Percentiles rank a stretch among this genome's conserved stretches.
phyloP scores from a whole-genome alignment of 2,329 filamentous ascomycete genomes.

The Stemphylium vesicarium region DNA sequence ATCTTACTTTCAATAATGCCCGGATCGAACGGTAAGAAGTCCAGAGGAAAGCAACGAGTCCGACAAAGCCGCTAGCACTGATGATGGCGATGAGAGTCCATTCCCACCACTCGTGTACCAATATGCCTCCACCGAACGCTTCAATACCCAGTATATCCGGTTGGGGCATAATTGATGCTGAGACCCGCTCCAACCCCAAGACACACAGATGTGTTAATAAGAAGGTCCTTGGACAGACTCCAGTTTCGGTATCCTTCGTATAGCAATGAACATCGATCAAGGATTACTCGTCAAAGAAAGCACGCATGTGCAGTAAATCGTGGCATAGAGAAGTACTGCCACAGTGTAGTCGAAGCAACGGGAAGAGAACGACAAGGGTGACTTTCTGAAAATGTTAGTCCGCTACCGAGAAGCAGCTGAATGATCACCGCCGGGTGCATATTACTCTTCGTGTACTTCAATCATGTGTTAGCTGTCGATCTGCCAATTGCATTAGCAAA shows the following conservation, averaged over 20 bases:
- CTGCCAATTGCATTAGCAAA: slow-evolving; percentile 32
- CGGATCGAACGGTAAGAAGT: slow-evolving; percentile 28
- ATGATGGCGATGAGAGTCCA: slow-evolving; percentile 43
- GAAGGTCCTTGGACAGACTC: neutral
- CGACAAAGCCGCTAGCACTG: slow-evolving; percentile 35
- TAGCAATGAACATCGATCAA: neutral
- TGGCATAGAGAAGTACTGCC: slow-evolving; percentile 27
- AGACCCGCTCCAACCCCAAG: neutral
- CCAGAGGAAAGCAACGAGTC: slow-evolving; percentile 37
- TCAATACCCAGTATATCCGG: slow-evolving; percentile 37
- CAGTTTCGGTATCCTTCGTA: neutral
- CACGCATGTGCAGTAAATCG: slow-evolving; percentile 4
- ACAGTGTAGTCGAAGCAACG: slow-evolving; percentile 12
- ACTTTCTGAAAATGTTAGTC: slow-evolving; percentile 18
- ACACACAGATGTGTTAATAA: neutral
- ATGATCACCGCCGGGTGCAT: slow-evolving; percentile 23
- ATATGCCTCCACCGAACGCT: slow-evolving; percentile 34
- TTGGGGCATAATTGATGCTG: slow-evolving; percentile 6
- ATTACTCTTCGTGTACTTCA: slow-evolving; percentile 24
- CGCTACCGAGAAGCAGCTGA: slow-evolving; percentile 20
- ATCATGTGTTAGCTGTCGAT: slow-evolving; percentile 35
- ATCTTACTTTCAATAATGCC: slow-evolving; percentile 30
- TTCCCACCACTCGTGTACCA: slow-evolving; percentile 43
- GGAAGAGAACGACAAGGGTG: slow-evolving; percentile 2
- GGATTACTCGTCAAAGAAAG: slow-evolving; percentile 3